Conservation (phyloP, 139 green algal genomes). For the Auxenochlorella pyrenoidosa region DNA sequence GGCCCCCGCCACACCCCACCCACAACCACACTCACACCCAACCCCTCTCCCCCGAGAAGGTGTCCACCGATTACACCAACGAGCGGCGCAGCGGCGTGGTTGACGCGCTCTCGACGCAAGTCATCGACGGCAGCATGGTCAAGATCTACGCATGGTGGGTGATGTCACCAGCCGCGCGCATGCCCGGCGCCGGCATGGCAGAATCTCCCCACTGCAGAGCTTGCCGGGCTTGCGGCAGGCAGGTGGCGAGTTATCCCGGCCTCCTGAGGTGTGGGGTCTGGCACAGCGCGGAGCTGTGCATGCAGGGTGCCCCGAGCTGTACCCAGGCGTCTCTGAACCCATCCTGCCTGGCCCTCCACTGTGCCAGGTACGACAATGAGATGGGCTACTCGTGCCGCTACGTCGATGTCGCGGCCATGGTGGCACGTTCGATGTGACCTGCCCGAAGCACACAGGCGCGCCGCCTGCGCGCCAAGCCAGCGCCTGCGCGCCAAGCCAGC, state of each 20-base stretch:
- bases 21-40: not conserved
- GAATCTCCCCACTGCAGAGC: too few relatives aligned
- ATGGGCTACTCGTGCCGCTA: slow-evolving; percentile 78
- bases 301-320: too few relatives aligned
- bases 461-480: too few relatives aligned
- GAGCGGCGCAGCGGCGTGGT: slow-evolving; percentile 80
- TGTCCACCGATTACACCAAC: slow-evolving; percentile 85
- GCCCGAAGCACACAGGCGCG: too few relatives aligned
- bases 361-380: slow-evolving; percentile 86
- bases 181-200: too few relatives aligned
- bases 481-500: too few relatives aligned
- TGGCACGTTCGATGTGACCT: slow-evolving; percentile 42
- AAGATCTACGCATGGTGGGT: slow-evolving; percentile 86
- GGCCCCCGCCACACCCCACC: not conserved
- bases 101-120: slow-evolving; percentile 82
- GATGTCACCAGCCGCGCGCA: not conserved
- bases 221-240: too few relatives aligned
- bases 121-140: slow-evolving; percentile 82
- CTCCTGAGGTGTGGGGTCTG: not conserved
- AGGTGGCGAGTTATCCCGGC: too few relatives aligned
- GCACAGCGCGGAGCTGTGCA: too few relatives aligned
- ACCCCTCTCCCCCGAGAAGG: not conserved
- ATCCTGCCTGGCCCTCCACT: not conserved
- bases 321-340: not conserved
- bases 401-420: slow-evolving; percentile 70